phyloP scores from a whole-genome alignment of 192 early-diverging fungal genomes.

The Coemansia sp. region DNA sequence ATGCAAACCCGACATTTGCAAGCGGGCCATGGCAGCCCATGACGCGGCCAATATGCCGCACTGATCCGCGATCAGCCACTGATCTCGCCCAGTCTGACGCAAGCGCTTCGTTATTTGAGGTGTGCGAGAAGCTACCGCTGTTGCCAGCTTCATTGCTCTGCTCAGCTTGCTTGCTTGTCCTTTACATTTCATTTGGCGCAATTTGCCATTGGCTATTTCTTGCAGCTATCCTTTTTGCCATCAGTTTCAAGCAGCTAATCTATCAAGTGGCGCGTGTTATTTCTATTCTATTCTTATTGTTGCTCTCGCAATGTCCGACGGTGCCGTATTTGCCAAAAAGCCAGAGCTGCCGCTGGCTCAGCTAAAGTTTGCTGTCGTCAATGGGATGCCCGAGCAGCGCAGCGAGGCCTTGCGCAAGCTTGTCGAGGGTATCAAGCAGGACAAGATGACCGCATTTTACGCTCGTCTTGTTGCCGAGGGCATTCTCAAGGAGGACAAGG shows the following conservation, averaged over 20 bases:
- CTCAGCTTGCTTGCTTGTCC: too few species aligned
- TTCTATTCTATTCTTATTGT: constrained; percentile 7
- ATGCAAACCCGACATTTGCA: too few species aligned
- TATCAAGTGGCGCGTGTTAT: not conserved
- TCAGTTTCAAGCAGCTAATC: too few species aligned
- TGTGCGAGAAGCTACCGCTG: not conserved
- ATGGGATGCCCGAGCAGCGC: constrained; percentile 66
- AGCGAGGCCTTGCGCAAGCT: constrained; percentile 67
- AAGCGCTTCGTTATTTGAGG: not conserved
- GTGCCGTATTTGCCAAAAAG: constrained; percentile 68
- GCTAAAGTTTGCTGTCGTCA: constrained; percentile 70
- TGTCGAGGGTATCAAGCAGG: constrained; percentile 69
- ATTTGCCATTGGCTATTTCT: too few species aligned
- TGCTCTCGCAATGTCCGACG: constrained; percentile 61
- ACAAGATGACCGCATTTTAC: constrained; percentile 62
- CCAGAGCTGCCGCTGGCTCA: constrained; percentile 86
- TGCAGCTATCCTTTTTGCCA: too few species aligned
- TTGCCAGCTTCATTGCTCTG: not conserved
- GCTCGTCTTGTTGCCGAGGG: constrained; percentile 21
- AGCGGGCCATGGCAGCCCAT: not conserved
- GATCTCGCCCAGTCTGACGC: constrained; percentile 19
- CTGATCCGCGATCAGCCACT: constrained; percentile 1
- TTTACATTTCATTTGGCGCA: too few species aligned
- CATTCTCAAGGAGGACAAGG: constrained; percentile 27
- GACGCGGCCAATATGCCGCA: constrained; percentile 11